Evolutionary conservation across 148 eudicot species (phyloP).

Genomic region (Fagopyrum tataricum): DNA sequence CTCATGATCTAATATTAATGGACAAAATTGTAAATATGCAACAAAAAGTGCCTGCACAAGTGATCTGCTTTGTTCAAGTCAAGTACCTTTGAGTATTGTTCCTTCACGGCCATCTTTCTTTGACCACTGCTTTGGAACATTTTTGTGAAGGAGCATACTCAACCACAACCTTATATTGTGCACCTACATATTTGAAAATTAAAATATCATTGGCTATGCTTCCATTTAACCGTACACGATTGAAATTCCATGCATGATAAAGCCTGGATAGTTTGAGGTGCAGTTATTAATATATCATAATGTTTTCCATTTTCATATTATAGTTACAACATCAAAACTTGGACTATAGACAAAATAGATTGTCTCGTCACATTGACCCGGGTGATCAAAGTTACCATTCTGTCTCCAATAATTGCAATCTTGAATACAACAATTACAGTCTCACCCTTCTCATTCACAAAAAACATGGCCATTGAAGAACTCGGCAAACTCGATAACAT

Average conservation of each 20-base stretch:
- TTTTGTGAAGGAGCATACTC: not conserved
- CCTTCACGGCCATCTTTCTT: too few relatives aligned
- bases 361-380: too few relatives aligned
- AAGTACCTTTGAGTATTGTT: too few relatives aligned
- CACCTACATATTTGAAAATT: too few relatives aligned
- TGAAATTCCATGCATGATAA: not conserved
- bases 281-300: not conserved
- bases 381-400: not conserved
- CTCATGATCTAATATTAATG: too few relatives aligned
- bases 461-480: constrained; percentile 58
- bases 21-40: too few relatives aligned
- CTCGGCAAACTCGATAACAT: constrained; percentile 65
- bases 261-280: not conserved
- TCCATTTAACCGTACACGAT: not conserved
- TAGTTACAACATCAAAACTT: not conserved
- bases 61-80: too few relatives aligned
- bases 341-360: not conserved
- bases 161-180: too few relatives aligned
- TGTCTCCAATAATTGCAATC: not conserved
- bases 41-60: too few relatives aligned
- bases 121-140: too few relatives aligned
- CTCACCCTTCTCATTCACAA: constrained; percentile 66
- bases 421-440: not conserved
- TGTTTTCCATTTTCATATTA: not conserved
- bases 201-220: not conserved